Percentiles rank a stretch among this genome's conserved stretches.
phyloP scores from a whole-genome alignment of 768 basidiomycete species.

The Panus rudis region DNA sequence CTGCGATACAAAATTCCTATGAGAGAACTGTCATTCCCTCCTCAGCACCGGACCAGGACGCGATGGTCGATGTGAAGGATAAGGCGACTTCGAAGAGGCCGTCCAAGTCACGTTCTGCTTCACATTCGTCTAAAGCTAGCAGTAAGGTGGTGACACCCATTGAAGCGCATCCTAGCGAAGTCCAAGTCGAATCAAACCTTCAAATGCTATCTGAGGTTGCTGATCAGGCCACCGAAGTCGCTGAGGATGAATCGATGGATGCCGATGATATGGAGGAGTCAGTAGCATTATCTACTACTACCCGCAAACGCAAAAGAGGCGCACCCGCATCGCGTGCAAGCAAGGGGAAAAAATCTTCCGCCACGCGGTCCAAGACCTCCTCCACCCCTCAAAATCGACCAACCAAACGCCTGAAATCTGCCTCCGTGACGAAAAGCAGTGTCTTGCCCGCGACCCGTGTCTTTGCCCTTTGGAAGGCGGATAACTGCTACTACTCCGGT shows the following conservation, averaged over 20 bases:
- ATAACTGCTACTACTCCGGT: constrained; percentile 58
- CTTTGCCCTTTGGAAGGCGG: constrained; percentile 62
- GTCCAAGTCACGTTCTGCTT: constrained; percentile 1
- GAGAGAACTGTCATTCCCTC: too few species aligned
- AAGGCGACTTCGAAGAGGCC: background rate
- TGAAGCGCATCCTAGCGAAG: background rate
- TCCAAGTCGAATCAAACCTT: background rate
- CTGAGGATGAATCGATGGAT: constrained; percentile 36
- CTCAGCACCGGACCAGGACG: too few species aligned
- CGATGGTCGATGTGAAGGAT: too few species aligned
- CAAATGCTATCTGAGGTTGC: constrained; percentile 7
- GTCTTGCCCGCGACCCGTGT: constrained; percentile 43
- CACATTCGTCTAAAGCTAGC: background rate
- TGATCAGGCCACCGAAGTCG: constrained; percentile 31
- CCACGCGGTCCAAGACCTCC: constrained; percentile 8
- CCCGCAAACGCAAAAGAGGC: constrained; percentile 41
- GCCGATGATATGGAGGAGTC: constrained; percentile 16
- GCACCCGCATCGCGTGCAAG: constrained; percentile 16
- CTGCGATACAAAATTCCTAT: too few species aligned
- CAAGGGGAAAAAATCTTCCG: constrained; percentile 17
- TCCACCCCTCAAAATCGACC: constrained; percentile 8
- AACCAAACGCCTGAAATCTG: constrained; percentile 15
- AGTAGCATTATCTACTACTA: constrained; percentile 18
- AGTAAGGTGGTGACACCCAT: background rate
- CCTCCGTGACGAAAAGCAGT: constrained; percentile 5